Evolutionary conservation across 768 basidiomycete genomes (phyloP).

Genomic region (Trametes cingulata): DNA sequence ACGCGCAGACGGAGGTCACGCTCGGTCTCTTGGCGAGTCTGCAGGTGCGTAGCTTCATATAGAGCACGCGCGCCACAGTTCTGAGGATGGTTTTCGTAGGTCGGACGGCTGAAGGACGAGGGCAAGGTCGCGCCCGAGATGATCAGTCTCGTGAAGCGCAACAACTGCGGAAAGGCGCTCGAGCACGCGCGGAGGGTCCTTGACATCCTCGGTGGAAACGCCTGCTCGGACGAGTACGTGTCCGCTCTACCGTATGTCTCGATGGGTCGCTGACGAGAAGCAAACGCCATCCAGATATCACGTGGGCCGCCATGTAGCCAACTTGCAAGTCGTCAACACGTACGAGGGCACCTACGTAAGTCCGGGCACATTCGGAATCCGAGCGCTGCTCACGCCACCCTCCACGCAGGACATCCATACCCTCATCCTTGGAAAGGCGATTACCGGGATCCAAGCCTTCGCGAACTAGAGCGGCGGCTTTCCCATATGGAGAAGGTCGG

Average conservation of each 20-base stretch:
- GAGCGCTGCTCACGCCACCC: neutral
- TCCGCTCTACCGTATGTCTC: neutral
- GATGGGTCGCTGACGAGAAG: neutral
- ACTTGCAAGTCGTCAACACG: slow-evolving; percentile 94
- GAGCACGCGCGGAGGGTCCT: slow-evolving; percentile 77
- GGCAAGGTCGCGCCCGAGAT: slow-evolving; percentile 81
- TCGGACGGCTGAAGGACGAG: slow-evolving; percentile 82
- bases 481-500: neutral
- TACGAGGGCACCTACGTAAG: slow-evolving; percentile 83
- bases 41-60: slow-evolving; percentile 45
- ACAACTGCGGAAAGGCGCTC: slow-evolving; percentile 93
- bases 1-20: slow-evolving; percentile 85
- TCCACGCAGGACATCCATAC: slow-evolving; percentile 73
- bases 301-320: slow-evolving; percentile 92
- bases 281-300: slow-evolving; percentile 61
- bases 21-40: slow-evolving; percentile 75
- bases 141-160: slow-evolving; percentile 93
- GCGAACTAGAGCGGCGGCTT: slow-evolving; percentile 45
- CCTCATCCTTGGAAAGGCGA: slow-evolving; percentile 91
- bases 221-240: slow-evolving; percentile 85
- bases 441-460: slow-evolving; percentile 90
- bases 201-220: slow-evolving; percentile 94
- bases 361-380: slow-evolving; percentile 5
- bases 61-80: no score
- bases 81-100: slow-evolving; percentile 23